A percentile compares a stretch with the other conserved stretches of the same genome.
phyloP scores from a whole-genome alignment of 192 early-diverging fungal species.

The Piromyces sp. region DNA sequence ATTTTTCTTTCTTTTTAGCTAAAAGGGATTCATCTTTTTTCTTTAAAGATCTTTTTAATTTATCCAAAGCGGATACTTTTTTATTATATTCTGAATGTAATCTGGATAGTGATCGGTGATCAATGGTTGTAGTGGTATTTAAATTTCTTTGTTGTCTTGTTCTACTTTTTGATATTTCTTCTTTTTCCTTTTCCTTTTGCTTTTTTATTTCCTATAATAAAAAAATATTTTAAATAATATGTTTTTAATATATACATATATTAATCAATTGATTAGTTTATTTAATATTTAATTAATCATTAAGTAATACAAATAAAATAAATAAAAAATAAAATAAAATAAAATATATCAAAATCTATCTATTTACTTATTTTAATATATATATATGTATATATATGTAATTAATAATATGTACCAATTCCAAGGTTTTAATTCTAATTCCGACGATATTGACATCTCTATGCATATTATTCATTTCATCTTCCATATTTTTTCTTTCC shows the following conservation, averaged over 20 bases:
- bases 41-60: background rate
- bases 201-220: too few relatives aligned
- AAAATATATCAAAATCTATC: too few relatives aligned
- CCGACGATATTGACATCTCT: background rate
- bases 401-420: background rate
- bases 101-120: background rate
- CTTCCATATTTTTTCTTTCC: background rate
- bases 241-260: too few relatives aligned
- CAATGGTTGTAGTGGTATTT: background rate
- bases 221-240: too few relatives aligned
- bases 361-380: too few relatives aligned
- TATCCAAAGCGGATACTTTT: background rate
- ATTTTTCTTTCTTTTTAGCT: background rate
- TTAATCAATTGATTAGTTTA: too few relatives aligned
- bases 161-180: background rate
- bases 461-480: background rate
- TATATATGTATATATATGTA: too few relatives aligned
- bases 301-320: too few relatives aligned
- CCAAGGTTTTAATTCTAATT: background rate
- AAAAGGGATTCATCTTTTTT: background rate
- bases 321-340: too few relatives aligned
- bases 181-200: too few relatives aligned
- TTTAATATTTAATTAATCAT: too few relatives aligned
- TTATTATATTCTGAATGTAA: background rate
- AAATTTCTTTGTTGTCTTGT: background rate